Conservation (phyloP, 2,329 filamentous ascomycete genomes). For the Calonectria naviculata region DNA sequence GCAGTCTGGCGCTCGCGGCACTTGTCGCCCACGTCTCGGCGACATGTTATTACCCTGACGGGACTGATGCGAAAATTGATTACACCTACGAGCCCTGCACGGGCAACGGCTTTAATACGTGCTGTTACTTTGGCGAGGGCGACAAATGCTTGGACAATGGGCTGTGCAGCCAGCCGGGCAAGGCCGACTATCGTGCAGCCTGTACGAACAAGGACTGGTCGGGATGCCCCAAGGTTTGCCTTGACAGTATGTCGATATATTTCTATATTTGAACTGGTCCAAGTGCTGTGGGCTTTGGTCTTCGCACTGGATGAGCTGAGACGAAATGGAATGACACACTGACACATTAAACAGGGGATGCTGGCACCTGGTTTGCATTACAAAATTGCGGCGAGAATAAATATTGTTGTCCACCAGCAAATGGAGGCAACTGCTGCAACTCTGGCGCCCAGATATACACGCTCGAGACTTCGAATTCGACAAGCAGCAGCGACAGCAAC, state of each 20-base stretch:
- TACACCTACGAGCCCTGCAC: conserved; percentile 37
- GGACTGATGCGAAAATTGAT: conserved; percentile 28
- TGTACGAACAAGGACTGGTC: conserved; percentile 37
- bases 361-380: conserved; percentile 26
- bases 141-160: conserved; percentile 34
- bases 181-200: conserved; percentile 33
- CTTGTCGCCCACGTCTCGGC: conserved; percentile 11
- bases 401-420: conserved; percentile 33
- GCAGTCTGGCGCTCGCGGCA: background rate
- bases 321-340: background rate
- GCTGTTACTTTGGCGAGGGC: conserved; percentile 37
- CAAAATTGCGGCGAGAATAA: conserved; percentile 31
- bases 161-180: conserved; percentile 25
- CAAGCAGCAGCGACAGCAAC: background rate
- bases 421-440: conserved; percentile 23
- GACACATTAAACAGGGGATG: background rate
- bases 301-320: too few species aligned
- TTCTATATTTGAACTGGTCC: background rate
- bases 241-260: conserved; percentile 27
- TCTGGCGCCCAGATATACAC: conserved; percentile 28
- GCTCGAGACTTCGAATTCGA: conserved; percentile 21
- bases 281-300: background rate
- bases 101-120: conserved; percentile 28
- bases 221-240: conserved; percentile 31
- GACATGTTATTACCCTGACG: conserved; percentile 35